These are phyloP conservation scores for Spinellus fusiger DNA, from an alignment of 192 early-diverging fungal species.

Conservation along the genomic window DNA sequence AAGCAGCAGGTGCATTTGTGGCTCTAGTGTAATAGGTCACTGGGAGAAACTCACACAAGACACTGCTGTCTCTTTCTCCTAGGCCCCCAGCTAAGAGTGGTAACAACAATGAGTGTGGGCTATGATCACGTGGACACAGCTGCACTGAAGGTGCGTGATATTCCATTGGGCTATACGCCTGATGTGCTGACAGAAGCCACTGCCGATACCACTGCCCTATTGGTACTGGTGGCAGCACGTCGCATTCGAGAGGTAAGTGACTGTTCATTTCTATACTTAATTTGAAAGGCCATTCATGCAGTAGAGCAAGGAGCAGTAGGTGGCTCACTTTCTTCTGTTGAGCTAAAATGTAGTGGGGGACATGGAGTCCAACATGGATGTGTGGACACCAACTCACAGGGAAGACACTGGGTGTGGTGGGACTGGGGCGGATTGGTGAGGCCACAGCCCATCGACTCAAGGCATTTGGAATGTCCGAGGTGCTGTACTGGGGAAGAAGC, in stretches of 20 bases:
- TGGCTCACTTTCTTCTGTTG: neutral
- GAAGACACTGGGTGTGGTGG: conserved; percentile 81
- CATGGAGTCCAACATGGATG: conserved; percentile 61
- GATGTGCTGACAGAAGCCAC: conserved; percentile 85
- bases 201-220: conserved; percentile 71
- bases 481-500: conserved; percentile 59
- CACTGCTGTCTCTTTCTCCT: neutral
- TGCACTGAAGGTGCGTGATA: conserved; percentile 42
- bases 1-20: conserved; percentile 48
- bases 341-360: conserved; percentile 41
- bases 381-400: conserved; percentile 66
- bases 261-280: neutral
- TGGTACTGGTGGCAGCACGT: conserved; percentile 68
- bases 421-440: conserved; percentile 74
- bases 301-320: conserved; percentile 39
- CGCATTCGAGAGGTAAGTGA: conserved; percentile 54
- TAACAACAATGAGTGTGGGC: conserved; percentile 77
- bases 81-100: conserved; percentile 55
- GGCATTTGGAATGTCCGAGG: conserved; percentile 60
- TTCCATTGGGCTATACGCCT: conserved; percentile 74
- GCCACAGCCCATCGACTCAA: conserved; percentile 64
- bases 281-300: conserved; percentile 30
- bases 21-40: too few relatives aligned
- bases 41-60: neutral
- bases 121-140: conserved; percentile 71